A percentile compares a stretch with the other conserved stretches of the same genome.
These are phyloP conservation scores for Mortierella polycephala DNA, from an alignment of 371 early-diverging fungal species.

Conservation along the genomic window DNA sequence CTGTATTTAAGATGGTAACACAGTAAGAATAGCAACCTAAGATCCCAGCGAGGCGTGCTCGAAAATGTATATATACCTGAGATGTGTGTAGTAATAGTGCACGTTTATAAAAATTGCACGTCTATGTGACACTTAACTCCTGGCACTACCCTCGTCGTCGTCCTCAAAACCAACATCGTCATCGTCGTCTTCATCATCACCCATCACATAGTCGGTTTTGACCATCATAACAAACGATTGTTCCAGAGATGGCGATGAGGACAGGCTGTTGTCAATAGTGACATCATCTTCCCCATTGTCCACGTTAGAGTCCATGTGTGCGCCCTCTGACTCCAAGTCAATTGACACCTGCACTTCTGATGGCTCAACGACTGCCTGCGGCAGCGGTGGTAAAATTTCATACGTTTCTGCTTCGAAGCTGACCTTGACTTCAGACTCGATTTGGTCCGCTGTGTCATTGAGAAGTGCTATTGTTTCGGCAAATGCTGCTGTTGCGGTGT, in stretches of 20 bases:
- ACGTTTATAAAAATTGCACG: too few relatives aligned
- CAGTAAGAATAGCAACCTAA: too few relatives aligned
- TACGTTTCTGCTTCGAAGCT: too few relatives aligned
- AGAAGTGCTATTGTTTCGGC: too few relatives aligned
- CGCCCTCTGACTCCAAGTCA: neutral
- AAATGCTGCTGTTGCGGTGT: too few relatives aligned
- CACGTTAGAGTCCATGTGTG: neutral
- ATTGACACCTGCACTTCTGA: neutral
- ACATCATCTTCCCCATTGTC: slow-evolving; percentile 20
- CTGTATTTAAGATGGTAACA: too few relatives aligned
- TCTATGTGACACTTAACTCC: too few relatives aligned
- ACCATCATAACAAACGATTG: slow-evolving; percentile 16
- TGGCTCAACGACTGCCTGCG: neutral
- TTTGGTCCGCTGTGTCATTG: too few relatives aligned
- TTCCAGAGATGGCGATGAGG: neutral
- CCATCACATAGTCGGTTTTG: neutral
- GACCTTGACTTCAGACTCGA: too few relatives aligned
- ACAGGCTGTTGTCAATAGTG: slow-evolving; percentile 1
- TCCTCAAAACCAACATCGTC: neutral
- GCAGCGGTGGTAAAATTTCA: neutral
- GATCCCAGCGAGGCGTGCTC: too few relatives aligned
- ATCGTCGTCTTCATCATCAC: neutral
- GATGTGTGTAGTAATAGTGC: too few relatives aligned
- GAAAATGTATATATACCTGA: too few relatives aligned
- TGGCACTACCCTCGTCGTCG: neutral